Conservation (phyloP, 2,329 filamentous ascomycete genomes). For the Geosmithia putterillii region DNA sequence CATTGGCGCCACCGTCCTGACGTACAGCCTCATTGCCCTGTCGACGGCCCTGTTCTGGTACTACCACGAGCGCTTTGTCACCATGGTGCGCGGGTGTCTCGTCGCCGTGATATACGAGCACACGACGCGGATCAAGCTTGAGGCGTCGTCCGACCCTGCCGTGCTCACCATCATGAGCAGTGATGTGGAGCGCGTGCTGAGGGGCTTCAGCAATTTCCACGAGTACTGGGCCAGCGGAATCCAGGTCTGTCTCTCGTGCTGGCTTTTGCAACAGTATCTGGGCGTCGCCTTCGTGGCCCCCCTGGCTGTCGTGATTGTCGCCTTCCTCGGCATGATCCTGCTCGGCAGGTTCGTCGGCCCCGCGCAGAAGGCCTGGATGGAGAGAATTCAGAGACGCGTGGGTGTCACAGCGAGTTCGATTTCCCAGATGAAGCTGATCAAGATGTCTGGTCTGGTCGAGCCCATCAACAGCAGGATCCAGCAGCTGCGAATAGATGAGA, state of each 20-base stretch:
- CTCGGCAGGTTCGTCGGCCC: conserved; percentile 7
- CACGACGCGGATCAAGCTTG: conserved; percentile 16
- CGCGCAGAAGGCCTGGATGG: conserved; percentile 22
- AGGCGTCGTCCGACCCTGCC: conserved; percentile 21
- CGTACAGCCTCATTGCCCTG: conserved; percentile 26
- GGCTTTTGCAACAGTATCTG: conserved; percentile 31
- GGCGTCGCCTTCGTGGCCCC: conserved; percentile 34
- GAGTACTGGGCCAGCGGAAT: conserved; percentile 26
- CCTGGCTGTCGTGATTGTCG: conserved; percentile 24
- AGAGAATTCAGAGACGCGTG: conserved; percentile 18
- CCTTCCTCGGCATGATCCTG: conserved; percentile 4
- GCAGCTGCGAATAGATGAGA: conserved; percentile 7
- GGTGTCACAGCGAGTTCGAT: conserved; percentile 16
- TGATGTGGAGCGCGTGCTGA: conserved; percentile 28
- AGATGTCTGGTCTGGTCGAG: conserved; percentile 15
- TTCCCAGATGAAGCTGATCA: conserved; percentile 18
- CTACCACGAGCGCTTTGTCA: conserved; percentile 17
- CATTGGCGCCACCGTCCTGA: conserved; percentile 24
- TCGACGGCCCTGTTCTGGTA: conserved; percentile 26
- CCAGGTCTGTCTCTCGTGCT: conserved; percentile 31
- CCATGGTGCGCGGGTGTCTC: conserved; percentile 19
- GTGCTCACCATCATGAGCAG: conserved; percentile 34
- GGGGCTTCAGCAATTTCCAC: conserved; percentile 21
- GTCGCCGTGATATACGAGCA: conserved; percentile 19
- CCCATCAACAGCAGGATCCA: conserved; percentile 10